Evolutionary conservation across 495 filamentous ascomycete species (phyloP).

Genomic region (Podospora anserina): DNA sequence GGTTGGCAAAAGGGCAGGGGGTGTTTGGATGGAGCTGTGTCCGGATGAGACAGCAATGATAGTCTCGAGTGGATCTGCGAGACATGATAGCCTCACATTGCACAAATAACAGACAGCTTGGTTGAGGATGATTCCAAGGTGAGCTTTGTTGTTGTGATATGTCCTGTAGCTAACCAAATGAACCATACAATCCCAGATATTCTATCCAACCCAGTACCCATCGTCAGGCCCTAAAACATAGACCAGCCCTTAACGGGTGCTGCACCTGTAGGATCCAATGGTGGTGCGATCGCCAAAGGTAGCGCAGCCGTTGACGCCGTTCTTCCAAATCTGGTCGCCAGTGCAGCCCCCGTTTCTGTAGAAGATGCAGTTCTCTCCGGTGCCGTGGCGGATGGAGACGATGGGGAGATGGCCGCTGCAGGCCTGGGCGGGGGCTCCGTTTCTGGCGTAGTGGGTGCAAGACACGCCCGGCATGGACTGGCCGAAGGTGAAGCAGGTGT

Average conservation of each 20-base stretch:
- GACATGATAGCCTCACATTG: too few relatives aligned
- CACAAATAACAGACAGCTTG: too few relatives aligned
- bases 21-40: too few relatives aligned
- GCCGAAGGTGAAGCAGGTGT: neutral
- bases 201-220: too few relatives aligned
- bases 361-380: neutral
- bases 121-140: too few relatives aligned
- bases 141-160: too few relatives aligned
- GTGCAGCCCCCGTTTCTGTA: neutral
- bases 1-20: too few relatives aligned
- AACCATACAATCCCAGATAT: too few relatives aligned
- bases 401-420: neutral
- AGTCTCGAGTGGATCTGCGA: too few relatives aligned
- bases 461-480: neutral
- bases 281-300: neutral
- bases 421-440: neutral
- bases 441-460: neutral
- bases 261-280: neutral
- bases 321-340: neutral
- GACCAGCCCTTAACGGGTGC: neutral
- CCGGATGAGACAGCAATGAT: too few relatives aligned
- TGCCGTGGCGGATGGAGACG: neutral
- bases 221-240: too few relatives aligned
- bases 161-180: too few relatives aligned
- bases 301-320: neutral